A percentile compares a stretch with the other conserved stretches of the same genome.
These are phyloP conservation scores for Handroanthus guayacan DNA, from an alignment of 257 asterid genomes.

Conservation along the genomic window DNA sequence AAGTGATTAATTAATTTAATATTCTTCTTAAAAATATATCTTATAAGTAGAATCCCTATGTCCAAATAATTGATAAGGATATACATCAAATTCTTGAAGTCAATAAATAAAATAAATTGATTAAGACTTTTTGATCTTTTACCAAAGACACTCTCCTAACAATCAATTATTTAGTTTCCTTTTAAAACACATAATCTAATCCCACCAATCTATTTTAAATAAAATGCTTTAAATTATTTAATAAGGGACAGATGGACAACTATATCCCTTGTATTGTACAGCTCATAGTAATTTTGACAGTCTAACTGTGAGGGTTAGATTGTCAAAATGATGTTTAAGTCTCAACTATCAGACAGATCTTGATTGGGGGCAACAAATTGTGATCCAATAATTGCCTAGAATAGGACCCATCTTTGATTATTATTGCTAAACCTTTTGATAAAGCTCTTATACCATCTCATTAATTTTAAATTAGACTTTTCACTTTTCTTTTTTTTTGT, in stretches of 20 bases:
- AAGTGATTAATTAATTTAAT: too few species aligned
- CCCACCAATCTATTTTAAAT: background rate
- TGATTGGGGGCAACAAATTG: conserved; percentile 40
- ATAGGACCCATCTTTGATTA: conserved; percentile 56
- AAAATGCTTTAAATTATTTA: background rate
- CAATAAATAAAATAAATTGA: too few species aligned
- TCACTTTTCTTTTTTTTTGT: background rate
- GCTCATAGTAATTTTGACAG: conserved; percentile 51
- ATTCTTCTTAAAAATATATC: too few species aligned
- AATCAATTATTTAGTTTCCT: too few species aligned
- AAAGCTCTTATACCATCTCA: conserved; percentile 49
- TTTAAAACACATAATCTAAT: background rate
- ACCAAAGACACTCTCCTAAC: too few species aligned
- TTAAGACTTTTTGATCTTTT: too few species aligned
- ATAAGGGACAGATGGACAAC: background rate
- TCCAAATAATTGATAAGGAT: too few species aligned
- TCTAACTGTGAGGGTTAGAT: conserved; percentile 50
- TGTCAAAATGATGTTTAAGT: conserved; percentile 64
- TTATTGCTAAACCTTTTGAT: conserved; percentile 56
- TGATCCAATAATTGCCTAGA: conserved; percentile 41
- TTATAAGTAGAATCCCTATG: too few species aligned
- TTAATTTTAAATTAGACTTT: conserved; percentile 23
- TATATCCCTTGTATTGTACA: conserved; percentile 27
- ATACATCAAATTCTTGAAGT: too few species aligned
- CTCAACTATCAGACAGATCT: conserved; percentile 54